Conservation (phyloP, 1,139 yeast genomes). For the Hanseniaspora gamundiae region DNA sequence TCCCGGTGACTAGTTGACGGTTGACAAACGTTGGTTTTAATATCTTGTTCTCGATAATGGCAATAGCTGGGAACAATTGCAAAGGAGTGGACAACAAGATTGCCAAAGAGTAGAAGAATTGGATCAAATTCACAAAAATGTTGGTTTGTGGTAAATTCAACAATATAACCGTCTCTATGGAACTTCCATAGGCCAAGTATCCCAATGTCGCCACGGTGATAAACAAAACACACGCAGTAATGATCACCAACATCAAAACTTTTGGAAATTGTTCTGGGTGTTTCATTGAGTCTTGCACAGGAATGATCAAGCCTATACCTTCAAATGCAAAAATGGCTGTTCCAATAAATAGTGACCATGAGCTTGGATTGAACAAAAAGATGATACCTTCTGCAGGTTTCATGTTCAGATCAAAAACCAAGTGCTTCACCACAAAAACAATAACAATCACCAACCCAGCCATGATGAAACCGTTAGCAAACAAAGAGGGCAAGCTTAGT, state of each 20-base stretch:
- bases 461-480: constrained; percentile 56
- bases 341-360: constrained; percentile 67
- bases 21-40: constrained; percentile 31
- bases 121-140: constrained; percentile 51
- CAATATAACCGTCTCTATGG: constrained; percentile 56
- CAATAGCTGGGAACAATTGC: constrained; percentile 66
- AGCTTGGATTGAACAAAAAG: constrained; percentile 39
- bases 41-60: constrained; percentile 50
- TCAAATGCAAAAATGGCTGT: constrained; percentile 76
- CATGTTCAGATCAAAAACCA: constrained; percentile 16
- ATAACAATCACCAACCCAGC: constrained; percentile 53
- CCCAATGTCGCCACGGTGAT: constrained; percentile 55
- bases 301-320: constrained; percentile 68
- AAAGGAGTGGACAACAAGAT: constrained; percentile 65
- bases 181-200: constrained; percentile 55
- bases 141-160: constrained; percentile 57
- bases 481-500: constrained; percentile 50
- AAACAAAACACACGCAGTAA: constrained; percentile 47
- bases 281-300: constrained; percentile 66
- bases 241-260: constrained; percentile 48
- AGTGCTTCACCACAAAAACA: constrained; percentile 35
- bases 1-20: constrained; percentile 34
- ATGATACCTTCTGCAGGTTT: constrained; percentile 25
- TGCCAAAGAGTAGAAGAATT: constrained; percentile 58
- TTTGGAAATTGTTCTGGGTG: constrained; percentile 59